A percentile compares a stretch with the other conserved stretches of the same genome.
Evolutionary conservation across 23 red algal genomes (phyloP).

Genomic region (Gracilaria vermiculophylla): DNA sequence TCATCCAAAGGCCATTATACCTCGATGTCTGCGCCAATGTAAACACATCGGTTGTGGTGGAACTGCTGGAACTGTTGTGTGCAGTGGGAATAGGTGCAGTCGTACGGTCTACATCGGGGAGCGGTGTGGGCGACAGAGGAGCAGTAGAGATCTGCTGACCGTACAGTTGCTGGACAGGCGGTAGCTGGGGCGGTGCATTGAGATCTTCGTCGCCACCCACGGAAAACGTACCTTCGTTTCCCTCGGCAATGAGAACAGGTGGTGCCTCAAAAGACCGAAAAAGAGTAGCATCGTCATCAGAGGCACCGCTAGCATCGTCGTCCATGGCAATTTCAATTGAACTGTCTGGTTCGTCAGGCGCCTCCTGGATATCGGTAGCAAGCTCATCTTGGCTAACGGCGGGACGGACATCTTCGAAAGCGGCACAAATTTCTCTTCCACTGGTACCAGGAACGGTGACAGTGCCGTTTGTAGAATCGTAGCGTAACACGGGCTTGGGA

Average conservation of each 20-base stretch:
- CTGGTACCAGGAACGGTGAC: slow-evolving; percentile 22
- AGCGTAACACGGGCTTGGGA: background rate
- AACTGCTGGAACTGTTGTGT: background rate
- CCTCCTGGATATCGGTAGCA: slow-evolving; percentile 14
- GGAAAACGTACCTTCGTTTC: too few relatives aligned
- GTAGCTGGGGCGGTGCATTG: too few relatives aligned
- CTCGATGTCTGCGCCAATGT: background rate
- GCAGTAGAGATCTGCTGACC: too few relatives aligned
- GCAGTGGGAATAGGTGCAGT: too few relatives aligned
- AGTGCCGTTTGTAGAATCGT: background rate
- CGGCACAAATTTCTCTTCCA: background rate
- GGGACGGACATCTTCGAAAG: slow-evolving; percentile 30
- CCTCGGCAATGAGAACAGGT: too few relatives aligned
- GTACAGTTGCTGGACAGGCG: too few relatives aligned
- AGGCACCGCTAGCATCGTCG: background rate
- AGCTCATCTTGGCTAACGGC: slow-evolving; percentile 26
- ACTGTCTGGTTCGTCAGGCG: background rate
- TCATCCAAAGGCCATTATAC: background rate
- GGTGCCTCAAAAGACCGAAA: too few relatives aligned
- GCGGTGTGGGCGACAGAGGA: too few relatives aligned
- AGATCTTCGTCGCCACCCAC: too few relatives aligned
- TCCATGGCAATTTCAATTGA: background rate
- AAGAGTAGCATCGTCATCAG: too few relatives aligned
- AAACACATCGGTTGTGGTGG: too few relatives aligned
- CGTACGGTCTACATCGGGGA: too few relatives aligned